Base-by-base conservation (phyloP, 106 monocot species). In the Apostasia ramifera region DNA sequence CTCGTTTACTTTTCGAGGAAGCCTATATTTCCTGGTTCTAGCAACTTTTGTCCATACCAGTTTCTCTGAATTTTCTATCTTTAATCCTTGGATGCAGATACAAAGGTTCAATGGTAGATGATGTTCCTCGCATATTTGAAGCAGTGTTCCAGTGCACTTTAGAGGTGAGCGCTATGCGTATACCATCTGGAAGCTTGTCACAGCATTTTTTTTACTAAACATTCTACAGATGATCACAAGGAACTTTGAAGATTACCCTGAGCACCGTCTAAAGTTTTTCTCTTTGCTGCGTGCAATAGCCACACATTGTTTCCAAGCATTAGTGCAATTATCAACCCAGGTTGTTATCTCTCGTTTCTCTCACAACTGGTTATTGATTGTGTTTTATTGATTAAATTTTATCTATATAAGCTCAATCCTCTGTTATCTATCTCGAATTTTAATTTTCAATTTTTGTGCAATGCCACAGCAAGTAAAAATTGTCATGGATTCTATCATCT, bases 221-320 rank as follows among this genome's bases (percentile, higher is more conserved):
- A 44, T 57, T 44, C 10, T 63, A 7, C 74, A 97, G 97, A 97
- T 97, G 97, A 97, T 97, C 6, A 97, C 97, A 8, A 92, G 89
- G 61, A 97, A 97, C 57, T 97, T 97, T 85, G 97, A 97, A 71
- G 97, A 97, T 80, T 97, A 97, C 53, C 97, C 97, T 2, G 97
- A 97, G 81, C 97, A 97, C 71, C 86, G 97, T 8, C 84, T 97
- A 7, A 97, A 97, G 71, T 97, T 97, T 47, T 97, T 97, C 45
- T 92, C 92, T 11, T 77, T 97, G 52, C 77, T 97, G 14, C 80
- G 89, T 57, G 89, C 97, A 9, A 97, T 97, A 70, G 97, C 92
- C 39, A 89, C 92, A 52, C 85, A 97, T 74, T 97, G 97, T 83
- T 97, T 97, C 63, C 88, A 81, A 55, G 92, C 97, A 41, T 64